A percentile compares a stretch with the other conserved stretches of the same genome.
These are phyloP conservation scores for Erythrophleum ivorense DNA, from an alignment of 331 rosid genomes.

Conservation along the genomic window DNA sequence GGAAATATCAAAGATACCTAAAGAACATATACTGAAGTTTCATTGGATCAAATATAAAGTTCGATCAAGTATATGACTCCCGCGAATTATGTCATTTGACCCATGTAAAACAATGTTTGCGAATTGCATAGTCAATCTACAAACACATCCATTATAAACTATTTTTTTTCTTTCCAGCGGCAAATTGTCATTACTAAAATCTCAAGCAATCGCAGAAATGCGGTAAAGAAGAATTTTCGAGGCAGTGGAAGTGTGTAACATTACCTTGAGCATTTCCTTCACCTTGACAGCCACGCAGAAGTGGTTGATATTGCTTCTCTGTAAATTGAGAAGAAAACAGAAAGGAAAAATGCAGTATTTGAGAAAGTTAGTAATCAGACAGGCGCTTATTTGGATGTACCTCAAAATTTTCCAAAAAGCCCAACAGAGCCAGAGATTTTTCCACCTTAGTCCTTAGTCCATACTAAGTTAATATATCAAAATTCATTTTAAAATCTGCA, in stretches of 20 bases:
- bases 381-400: neutral
- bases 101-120: neutral
- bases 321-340: constrained; percentile 39
- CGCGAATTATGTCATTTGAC: constrained; percentile 11
- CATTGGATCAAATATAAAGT: neutral
- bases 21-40: constrained; percentile 33
- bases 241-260: neutral
- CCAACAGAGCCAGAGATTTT: neutral
- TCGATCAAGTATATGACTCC: constrained; percentile 13
- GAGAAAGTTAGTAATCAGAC: constrained; percentile 23
- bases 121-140: constrained; percentile 14
- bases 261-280: constrained; percentile 65
- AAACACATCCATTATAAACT: constrained; percentile 11
- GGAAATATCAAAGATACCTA: constrained; percentile 22
- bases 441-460: neutral
- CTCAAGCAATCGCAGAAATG: constrained; percentile 24
- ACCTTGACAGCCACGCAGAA: constrained; percentile 43
- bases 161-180: no score
- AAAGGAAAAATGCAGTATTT: constrained; percentile 5
- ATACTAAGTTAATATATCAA: neutral
- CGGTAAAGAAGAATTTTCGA: neutral
- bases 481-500: neutral
- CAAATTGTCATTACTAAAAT: neutral
- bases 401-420: constrained; percentile 12
- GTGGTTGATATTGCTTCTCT: constrained; percentile 74